phyloP scores from a whole-genome alignment of 169 alveolate genomes.

The Besnoitia besnoiti region DNA sequence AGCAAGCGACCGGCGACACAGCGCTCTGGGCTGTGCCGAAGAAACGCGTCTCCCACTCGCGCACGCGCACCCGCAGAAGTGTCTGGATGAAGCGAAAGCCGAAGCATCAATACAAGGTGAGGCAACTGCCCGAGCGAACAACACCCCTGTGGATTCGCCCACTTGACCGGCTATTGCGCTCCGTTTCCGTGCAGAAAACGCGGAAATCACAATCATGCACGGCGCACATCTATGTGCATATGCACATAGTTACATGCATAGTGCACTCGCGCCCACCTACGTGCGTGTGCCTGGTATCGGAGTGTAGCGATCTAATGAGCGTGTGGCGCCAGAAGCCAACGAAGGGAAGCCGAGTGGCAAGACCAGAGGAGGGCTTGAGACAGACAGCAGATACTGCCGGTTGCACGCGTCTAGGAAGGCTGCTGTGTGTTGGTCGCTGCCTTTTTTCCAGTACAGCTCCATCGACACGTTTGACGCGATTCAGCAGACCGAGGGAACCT shows the following conservation, averaged over 20 bases:
- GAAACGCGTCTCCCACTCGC: slow-evolving; percentile 15
- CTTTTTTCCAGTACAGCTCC: slow-evolving; percentile 40
- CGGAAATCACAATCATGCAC: no score
- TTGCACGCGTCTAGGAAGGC: background rate
- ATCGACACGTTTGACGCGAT: slow-evolving; percentile 9
- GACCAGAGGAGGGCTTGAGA: background rate
- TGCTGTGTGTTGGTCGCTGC: background rate
- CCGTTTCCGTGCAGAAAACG: background rate
- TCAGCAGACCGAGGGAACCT: slow-evolving; percentile 1
- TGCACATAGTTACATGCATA: no score
- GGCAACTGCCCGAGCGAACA: background rate
- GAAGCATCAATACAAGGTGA: slow-evolving; percentile 5
- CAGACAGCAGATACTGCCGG: background rate
- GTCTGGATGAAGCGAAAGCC: slow-evolving; percentile 41
- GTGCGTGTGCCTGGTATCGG: background rate
- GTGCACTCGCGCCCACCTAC: no score
- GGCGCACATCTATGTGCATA: no score
- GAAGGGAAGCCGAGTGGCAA: background rate
- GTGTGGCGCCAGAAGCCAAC: background rate
- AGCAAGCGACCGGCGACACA: background rate
- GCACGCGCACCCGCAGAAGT: slow-evolving; percentile 34
- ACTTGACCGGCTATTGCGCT: no score
- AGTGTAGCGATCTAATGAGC: background rate
- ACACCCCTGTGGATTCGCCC: background rate
- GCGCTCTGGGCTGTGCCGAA: slow-evolving; percentile 12